Percentiles rank a stretch among this genome's conserved stretches.
phyloP scores from a whole-genome alignment of 2,329 filamentous ascomycete genomes.

The Phaeosphaeria sp. region DNA sequence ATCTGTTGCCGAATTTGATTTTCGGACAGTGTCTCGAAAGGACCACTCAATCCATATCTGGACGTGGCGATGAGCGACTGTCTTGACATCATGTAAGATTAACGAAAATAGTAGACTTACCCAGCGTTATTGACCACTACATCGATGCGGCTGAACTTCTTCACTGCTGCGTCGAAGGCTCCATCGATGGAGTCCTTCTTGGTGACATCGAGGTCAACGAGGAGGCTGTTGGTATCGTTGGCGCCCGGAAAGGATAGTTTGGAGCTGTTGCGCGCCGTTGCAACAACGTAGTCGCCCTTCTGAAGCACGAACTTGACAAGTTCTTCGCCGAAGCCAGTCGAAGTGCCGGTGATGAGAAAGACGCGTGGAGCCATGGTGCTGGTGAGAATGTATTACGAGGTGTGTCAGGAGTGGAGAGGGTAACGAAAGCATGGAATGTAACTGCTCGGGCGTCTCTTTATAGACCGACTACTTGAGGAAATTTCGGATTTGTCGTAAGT shows the following conservation, averaged over 20 bases:
- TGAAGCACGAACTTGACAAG: conserved; percentile 52
- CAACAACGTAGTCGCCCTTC: conserved; percentile 54
- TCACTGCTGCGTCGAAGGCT: conserved; percentile 53
- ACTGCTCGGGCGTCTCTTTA: not conserved
- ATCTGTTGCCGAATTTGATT: conserved; percentile 60
- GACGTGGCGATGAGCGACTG: not conserved
- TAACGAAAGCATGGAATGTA: not conserved
- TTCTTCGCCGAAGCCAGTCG: conserved; percentile 55
- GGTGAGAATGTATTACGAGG: not conserved
- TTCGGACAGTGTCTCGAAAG: conserved; percentile 60
- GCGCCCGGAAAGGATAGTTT: conserved; percentile 49
- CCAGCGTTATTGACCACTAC: conserved; percentile 69
- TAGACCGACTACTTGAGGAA: not conserved
- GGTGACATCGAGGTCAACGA: conserved; percentile 62
- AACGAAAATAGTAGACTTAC: not conserved
- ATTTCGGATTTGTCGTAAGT: not conserved
- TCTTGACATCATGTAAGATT: not conserved
- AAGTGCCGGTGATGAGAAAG: conserved; percentile 57
- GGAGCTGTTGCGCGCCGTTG: conserved; percentile 55
- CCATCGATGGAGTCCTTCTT: conserved; percentile 52
- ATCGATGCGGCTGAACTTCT: conserved; percentile 63
- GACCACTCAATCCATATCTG: conserved; percentile 58
- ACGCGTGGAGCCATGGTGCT: conserved; percentile 50
- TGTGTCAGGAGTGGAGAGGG: not conserved
- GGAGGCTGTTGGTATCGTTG: conserved; percentile 56